Evolutionary conservation across 495 filamentous ascomycete species (phyloP).

Genomic region (Penicillium lagena): DNA sequence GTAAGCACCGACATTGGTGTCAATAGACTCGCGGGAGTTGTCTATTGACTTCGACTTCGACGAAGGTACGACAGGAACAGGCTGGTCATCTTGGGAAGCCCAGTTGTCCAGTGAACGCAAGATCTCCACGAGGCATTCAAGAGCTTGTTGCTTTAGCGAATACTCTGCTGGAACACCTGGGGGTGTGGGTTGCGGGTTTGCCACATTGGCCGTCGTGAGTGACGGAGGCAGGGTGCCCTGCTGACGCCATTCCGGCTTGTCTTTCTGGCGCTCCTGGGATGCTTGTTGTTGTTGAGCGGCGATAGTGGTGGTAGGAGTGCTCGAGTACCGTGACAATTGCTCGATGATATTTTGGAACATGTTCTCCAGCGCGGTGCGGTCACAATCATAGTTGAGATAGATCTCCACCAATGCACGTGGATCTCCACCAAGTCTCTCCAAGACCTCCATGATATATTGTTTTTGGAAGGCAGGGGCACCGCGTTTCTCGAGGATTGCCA

Average conservation of each 20-base stretch:
- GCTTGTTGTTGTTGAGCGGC: slow-evolving; percentile 66
- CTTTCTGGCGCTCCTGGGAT: slow-evolving; percentile 66
- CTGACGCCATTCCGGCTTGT: slow-evolving; percentile 71
- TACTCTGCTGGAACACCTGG: slow-evolving; percentile 77
- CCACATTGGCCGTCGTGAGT: slow-evolving; percentile 70
- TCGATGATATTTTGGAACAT: slow-evolving; percentile 93
- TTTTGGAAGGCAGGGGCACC: slow-evolving; percentile 87
- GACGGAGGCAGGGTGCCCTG: slow-evolving; percentile 79
- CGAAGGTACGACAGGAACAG: slow-evolving; percentile 33
- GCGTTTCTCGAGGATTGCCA: slow-evolving; percentile 84
- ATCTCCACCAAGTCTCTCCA: slow-evolving; percentile 78
- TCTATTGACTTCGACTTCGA: slow-evolving; percentile 67
- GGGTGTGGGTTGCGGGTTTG: slow-evolving; percentile 35
- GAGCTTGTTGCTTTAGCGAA: slow-evolving; percentile 74
- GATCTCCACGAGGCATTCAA: slow-evolving; percentile 83
- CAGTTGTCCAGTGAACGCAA: slow-evolving; percentile 87
- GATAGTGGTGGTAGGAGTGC: slow-evolving; percentile 65
- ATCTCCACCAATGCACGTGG: slow-evolving; percentile 87
- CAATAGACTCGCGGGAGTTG: slow-evolving; percentile 74
- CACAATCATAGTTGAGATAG: slow-evolving; percentile 98
- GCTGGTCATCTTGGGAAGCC: slow-evolving; percentile 70
- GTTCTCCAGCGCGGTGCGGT: slow-evolving; percentile 86
- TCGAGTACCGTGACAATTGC: slow-evolving; percentile 79
- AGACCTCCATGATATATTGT: slow-evolving; percentile 78
- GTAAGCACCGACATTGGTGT: slow-evolving; percentile 48